Evolutionary conservation across 768 basidiomycete genomes (phyloP).

Genomic region (Pisolithus albus): DNA sequence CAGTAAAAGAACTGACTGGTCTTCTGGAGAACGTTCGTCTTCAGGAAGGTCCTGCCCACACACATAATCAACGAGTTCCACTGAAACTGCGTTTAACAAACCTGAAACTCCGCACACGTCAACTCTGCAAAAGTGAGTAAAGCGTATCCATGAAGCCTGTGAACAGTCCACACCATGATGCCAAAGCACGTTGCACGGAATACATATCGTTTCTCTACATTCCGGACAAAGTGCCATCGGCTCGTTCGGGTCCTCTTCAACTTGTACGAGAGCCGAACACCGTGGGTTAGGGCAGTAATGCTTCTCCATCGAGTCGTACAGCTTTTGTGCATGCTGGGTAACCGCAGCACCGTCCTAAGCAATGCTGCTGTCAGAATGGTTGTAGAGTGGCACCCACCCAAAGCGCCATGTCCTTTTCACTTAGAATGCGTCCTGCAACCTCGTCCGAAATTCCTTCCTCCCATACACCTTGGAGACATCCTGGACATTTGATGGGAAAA

Average conservation of each 20-base stretch:
- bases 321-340: slow-evolving; percentile 29
- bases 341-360: neutral
- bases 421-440: slow-evolving; percentile 26
- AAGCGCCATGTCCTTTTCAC: slow-evolving; percentile 27
- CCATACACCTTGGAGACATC: slow-evolving; percentile 28
- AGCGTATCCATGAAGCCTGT: neutral
- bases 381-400: slow-evolving; percentile 23
- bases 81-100: neutral
- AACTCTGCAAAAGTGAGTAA: slow-evolving; percentile 11
- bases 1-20: slow-evolving; percentile 28
- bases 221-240: slow-evolving; percentile 30
- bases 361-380: neutral
- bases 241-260: slow-evolving; percentile 28
- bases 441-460: slow-evolving; percentile 31
- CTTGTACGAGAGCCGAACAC: slow-evolving; percentile 31
- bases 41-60: slow-evolving; percentile 26
- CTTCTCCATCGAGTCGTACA: slow-evolving; percentile 29
- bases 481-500: slow-evolving; percentile 35
- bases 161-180: slow-evolving; percentile 24
- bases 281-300: slow-evolving; percentile 34
- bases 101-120: slow-evolving; percentile 29
- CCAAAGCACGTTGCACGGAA: slow-evolving; percentile 30
- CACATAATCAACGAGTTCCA: neutral
- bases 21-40: slow-evolving; percentile 34
- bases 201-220: slow-evolving; percentile 29